Conservation (phyloP, 2,329 filamentous ascomycete species). For the Ilyonectria mors-panacis region DNA sequence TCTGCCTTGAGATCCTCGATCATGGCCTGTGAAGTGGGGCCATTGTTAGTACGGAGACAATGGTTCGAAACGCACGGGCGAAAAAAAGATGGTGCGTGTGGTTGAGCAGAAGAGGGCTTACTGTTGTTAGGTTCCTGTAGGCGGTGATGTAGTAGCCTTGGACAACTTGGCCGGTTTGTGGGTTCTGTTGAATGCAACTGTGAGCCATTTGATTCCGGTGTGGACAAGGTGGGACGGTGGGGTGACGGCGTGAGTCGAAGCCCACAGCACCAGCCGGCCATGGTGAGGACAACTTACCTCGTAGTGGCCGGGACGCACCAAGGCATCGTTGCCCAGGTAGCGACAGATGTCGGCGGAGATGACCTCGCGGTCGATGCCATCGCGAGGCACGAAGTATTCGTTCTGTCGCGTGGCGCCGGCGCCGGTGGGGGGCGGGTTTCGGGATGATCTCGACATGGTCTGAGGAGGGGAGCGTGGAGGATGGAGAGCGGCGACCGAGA, state of each 20-base stretch:
- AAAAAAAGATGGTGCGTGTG: neutral
- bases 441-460: slow-evolving; percentile 59
- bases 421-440: slow-evolving; percentile 54
- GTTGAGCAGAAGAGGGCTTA: slow-evolving; percentile 60
- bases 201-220: slow-evolving; percentile 45
- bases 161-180: slow-evolving; percentile 71
- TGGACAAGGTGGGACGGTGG: slow-evolving; percentile 8
- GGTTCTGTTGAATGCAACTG: slow-evolving; percentile 59
- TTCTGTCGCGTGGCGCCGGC: slow-evolving; percentile 71
- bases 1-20: slow-evolving; percentile 75
- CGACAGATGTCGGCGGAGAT: slow-evolving; percentile 89
- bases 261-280: neutral
- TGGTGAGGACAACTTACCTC: slow-evolving; percentile 66
- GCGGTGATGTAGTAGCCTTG: slow-evolving; percentile 84
- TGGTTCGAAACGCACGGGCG: neutral
- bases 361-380: slow-evolving; percentile 87
- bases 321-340: slow-evolving; percentile 86
- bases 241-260: neutral
- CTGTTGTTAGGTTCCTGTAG: slow-evolving; percentile 83
- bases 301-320: slow-evolving; percentile 81
- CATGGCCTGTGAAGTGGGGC: slow-evolving; percentile 65
- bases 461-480: slow-evolving; percentile 37
- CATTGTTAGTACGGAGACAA: slow-evolving; percentile 30
- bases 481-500: slow-evolving; percentile 36
- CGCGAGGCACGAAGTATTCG: slow-evolving; percentile 85